These are phyloP conservation scores for Salix purpurea DNA, from an alignment of 345 rosid species.

Conservation along the genomic window DNA sequence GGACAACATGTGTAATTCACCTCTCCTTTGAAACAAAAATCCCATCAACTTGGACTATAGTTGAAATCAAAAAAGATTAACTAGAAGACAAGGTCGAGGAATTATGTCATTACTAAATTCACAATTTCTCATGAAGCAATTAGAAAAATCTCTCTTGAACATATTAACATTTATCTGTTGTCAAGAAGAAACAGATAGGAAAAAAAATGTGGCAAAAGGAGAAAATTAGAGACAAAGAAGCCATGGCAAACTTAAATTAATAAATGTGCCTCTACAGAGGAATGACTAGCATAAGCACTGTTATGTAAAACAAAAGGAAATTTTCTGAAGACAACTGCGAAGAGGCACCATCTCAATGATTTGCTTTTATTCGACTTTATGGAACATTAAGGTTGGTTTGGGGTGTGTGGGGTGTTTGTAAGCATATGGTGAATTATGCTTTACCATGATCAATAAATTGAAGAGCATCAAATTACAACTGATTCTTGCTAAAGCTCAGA, in stretches of 20 bases:
- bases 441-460: neutral
- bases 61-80: neutral
- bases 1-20: neutral
- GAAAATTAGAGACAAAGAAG: neutral
- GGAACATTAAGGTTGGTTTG: neutral
- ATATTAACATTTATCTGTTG: neutral
- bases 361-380: neutral
- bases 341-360: neutral
- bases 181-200: neutral
- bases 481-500: too few relatives aligned
- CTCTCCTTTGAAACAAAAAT: neutral
- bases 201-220: neutral
- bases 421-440: neutral
- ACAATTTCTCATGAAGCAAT: neutral
- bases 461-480: neutral
- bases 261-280: neutral
- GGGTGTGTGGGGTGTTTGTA: neutral
- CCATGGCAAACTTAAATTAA: neutral
- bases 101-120: neutral
- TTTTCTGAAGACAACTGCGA: neutral
- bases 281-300: neutral
- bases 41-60: neutral
- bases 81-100: neutral
- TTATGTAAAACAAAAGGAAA: neutral
- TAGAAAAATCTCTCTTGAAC: neutral